Evolutionary conservation across 768 basidiomycete species (phyloP), one percentile per base, ranked within the genome.

Genomic region (Tephrocybe sp.): DNA sequence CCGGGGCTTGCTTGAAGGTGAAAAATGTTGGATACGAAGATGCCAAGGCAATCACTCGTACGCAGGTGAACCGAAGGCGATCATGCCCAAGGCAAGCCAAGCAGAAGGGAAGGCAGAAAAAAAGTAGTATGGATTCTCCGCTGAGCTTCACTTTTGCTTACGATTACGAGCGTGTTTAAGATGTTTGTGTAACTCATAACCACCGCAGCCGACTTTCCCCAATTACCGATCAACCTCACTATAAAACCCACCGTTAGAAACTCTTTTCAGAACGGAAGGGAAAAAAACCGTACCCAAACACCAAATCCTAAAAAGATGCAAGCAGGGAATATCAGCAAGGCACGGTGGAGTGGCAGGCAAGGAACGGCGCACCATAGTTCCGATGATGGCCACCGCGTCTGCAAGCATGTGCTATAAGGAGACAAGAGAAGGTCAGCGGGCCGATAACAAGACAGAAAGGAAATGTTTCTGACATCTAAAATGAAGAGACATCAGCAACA

Each of bases 371-470:
- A 86, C 92, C 95, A 97, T 95, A 38, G 96, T 98, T 60, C 97
- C 97, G 65, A 98, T 97, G 65, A 99, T 89, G 40, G 96, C 86
- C 42, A 99, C 96, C 35, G 89, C 94, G 61, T 98, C 96, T 5
- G 93, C 92, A 52, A 97, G 75, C 83, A 89, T 87, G 70, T 92
- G 91, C 86, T 84, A 65, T 60, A 49, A 16, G 36, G 42, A 42
- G 51, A 47, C 9, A 44, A n/a, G 15, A 27, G 51, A 36, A 54
- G 53, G 53, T 58, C 22, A 44, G 59, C 62, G 26, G 48, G 18
- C 22, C 13, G 32, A 34, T 44, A 21, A 16, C 18, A 15, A 18
- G 55, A 48, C 21, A 36, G 48, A 32, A 47, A 40, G 55, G 25
- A 44, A 53, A 54, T 24, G 39, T 44, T 26, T 43, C 75, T 68